phyloP scores from a whole-genome alignment of 345 rosid genomes.

The Citrus cavaleriei region DNA sequence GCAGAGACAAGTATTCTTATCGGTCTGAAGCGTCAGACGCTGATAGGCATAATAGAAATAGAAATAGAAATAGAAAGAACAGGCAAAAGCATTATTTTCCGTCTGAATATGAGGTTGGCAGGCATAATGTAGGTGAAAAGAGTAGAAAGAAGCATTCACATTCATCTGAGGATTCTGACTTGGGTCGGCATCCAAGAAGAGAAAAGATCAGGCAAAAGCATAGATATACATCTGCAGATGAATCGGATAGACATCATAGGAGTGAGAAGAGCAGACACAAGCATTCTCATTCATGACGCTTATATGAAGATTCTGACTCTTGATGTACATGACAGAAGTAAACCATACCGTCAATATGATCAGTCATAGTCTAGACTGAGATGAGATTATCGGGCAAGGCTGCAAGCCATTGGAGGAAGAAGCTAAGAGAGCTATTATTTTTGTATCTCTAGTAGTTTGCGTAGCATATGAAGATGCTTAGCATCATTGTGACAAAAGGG shows the following conservation, averaged over 20 bases:
- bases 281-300: constrained; percentile 1
- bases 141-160: constrained; percentile 12
- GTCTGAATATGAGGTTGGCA: constrained; percentile 14
- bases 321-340: constrained; percentile 13
- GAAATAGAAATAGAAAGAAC: constrained; percentile 11
- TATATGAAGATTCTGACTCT: constrained; percentile 12
- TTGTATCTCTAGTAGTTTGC: neutral
- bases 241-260: constrained; percentile 10
- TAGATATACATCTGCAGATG: constrained; percentile 13
- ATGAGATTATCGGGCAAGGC: neutral
- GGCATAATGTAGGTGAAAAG: constrained; percentile 11
- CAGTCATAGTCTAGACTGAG: neutral
- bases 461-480: neutral
- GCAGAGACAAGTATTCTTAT: constrained; percentile 21
- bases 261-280: constrained; percentile 15
- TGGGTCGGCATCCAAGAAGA: constrained; percentile 13
- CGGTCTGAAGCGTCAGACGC: constrained; percentile 24
- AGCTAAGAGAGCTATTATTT: neutral
- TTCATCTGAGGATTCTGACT: constrained; percentile 20
- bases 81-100: constrained; percentile 13
- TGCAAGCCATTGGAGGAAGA: neutral
- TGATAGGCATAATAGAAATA: constrained; percentile 15
- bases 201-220: constrained; percentile 16
- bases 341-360: neutral
- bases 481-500: neutral